Conservation (phyloP, 2,329 filamentous ascomycete genomes). For the Onygena corvina region DNA sequence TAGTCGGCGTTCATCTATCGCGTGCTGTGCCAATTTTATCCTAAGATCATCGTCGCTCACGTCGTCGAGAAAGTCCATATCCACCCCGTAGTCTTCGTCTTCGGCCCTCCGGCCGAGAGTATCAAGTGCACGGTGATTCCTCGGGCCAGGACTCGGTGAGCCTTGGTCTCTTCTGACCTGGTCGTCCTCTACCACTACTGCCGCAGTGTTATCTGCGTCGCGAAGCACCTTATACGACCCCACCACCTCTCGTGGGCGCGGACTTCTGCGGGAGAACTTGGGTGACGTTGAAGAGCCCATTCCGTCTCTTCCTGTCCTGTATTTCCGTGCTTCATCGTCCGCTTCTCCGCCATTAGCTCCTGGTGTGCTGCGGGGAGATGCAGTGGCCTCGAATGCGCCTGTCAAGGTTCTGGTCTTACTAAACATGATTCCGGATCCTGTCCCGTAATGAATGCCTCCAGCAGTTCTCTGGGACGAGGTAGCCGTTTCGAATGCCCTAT, state of each 20-base stretch:
- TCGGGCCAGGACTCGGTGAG: slow-evolving; percentile 20
- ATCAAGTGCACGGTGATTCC: slow-evolving; percentile 9
- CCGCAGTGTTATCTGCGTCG: slow-evolving; percentile 27
- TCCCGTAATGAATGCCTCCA: slow-evolving; percentile 12
- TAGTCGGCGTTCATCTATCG: slow-evolving; percentile 30
- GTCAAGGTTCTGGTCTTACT: slow-evolving; percentile 29
- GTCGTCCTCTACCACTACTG: slow-evolving; percentile 19
- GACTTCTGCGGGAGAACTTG: slow-evolving; percentile 23
- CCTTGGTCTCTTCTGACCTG: slow-evolving; percentile 17
- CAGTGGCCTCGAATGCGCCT: slow-evolving; percentile 30
- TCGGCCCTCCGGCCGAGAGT: not conserved
- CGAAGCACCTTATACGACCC: slow-evolving; percentile 32
- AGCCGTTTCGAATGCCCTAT: not conserved
- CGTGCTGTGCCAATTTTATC: slow-evolving; percentile 26
- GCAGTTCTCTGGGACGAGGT: slow-evolving; percentile 8
- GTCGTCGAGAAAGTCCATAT: slow-evolving; percentile 27
- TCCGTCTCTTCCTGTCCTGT: slow-evolving; percentile 16
- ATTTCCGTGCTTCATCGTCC: slow-evolving; percentile 20
- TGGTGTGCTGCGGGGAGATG: slow-evolving; percentile 17
- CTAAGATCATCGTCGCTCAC: slow-evolving; percentile 25
- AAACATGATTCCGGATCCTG: slow-evolving; percentile 20
- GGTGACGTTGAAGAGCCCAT: slow-evolving; percentile 22
- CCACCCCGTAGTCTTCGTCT: slow-evolving; percentile 17
- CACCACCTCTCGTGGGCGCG: slow-evolving; percentile 27
- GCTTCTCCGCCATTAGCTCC: slow-evolving; percentile 19